phyloP scores from a whole-genome alignment of 106 monocot genomes.

The Allium sativum region DNA sequence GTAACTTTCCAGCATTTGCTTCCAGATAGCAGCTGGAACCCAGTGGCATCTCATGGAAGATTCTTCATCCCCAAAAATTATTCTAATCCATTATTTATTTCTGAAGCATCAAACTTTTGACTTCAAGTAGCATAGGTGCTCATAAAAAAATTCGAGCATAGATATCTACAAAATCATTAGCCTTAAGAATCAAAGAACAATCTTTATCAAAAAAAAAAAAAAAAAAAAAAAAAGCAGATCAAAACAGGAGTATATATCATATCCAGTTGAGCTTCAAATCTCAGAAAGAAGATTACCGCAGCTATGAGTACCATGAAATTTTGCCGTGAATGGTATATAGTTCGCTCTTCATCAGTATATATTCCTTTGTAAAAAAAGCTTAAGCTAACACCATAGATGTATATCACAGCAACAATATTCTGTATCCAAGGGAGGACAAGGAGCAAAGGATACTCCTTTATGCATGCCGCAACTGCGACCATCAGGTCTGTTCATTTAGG shows the following conservation, averaged over 20 bases:
- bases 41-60: slow-evolving; percentile 2
- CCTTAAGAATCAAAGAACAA: not conserved
- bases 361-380: not conserved
- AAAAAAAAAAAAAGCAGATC: not conserved
- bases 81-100: not conserved
- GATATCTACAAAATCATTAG: not conserved
- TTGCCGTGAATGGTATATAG: slow-evolving; percentile 34
- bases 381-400: too few relatives aligned
- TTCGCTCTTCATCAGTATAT: not conserved
- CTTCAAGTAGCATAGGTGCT: not conserved
- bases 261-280: too few relatives aligned
- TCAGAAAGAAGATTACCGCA: not conserved
- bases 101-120: not conserved
- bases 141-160: not conserved
- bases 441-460: slow-evolving; percentile 31
- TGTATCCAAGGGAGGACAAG: slow-evolving; percentile 52
- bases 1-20: not conserved
- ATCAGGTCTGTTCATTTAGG: slow-evolving; percentile 29
- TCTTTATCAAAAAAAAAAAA: not conserved
- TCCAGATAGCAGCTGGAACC: not conserved
- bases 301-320: slow-evolving; percentile 36
- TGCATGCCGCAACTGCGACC: slow-evolving; percentile 53
- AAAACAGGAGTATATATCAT: too few relatives aligned
- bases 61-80: not conserved
- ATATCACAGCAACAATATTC: slow-evolving; percentile 41